Evolutionary conservation across 108 stramenopile genomes (phyloP).

Genomic region (Pseudonitzschia multiseries): DNA sequence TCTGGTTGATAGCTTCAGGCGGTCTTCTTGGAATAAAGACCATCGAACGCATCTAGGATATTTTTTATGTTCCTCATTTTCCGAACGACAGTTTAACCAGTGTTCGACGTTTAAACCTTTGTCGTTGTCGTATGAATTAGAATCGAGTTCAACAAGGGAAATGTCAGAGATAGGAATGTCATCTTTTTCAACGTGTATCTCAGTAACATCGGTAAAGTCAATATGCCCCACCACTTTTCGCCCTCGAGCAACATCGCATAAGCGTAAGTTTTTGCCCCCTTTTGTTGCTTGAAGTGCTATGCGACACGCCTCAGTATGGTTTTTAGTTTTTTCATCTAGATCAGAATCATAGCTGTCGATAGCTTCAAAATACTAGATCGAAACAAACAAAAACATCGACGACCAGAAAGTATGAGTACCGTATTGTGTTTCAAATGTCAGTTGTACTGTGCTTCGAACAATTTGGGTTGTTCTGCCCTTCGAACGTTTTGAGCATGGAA

Average conservation of each 20-base stretch:
- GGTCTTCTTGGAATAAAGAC: constrained; percentile 63
- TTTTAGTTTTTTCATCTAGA: constrained; percentile 10
- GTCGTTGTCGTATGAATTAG: constrained; percentile 15
- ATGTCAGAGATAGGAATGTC: constrained; percentile 27
- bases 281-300: constrained; percentile 42
- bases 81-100: constrained; percentile 23
- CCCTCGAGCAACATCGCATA: constrained; percentile 68
- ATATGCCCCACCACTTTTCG: constrained; percentile 72
- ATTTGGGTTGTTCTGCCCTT: background rate
- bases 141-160: constrained; percentile 16
- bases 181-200: constrained; percentile 59
- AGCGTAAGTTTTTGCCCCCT: constrained; percentile 78
- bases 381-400: background rate
- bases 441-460: background rate
- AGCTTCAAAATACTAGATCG: constrained; percentile 46
- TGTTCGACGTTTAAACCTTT: constrained; percentile 18
- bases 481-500: background rate
- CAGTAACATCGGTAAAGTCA: constrained; percentile 55
- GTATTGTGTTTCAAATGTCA: background rate
- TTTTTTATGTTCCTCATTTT: constrained; percentile 13
- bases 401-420: background rate
- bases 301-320: background rate
- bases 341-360: constrained; percentile 9
- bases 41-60: constrained; percentile 47
- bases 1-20: constrained; percentile 48